Evolutionary conservation across 2,329 filamentous ascomycete genomes (phyloP), one percentile per base, ranked within the genome.

Genomic region (Trichoderma sp.): DNA sequence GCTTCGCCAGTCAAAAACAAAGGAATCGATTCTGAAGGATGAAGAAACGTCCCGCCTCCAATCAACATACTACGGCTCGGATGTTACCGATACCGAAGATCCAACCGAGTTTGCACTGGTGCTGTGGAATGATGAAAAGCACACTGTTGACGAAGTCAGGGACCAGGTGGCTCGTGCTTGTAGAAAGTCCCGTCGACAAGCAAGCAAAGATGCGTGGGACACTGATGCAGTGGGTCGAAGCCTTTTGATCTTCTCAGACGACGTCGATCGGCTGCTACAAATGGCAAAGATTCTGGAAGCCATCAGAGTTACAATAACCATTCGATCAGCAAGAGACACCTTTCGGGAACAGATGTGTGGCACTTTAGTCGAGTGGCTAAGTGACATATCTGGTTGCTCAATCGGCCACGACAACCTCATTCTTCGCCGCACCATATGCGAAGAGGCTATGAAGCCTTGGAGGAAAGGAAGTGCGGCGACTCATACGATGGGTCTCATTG

Each of bases 341-440:
- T 99, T 98, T 81, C 88, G 96, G 70, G 96, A 99, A 78, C 92
- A 98, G 78, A 99, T 99, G 96, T 97, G 94, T 75, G 94, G 92
- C n/a, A 93, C 94, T 19, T 95, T 99, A 71, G 91, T 99, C 66
- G 94, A 97, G 75, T 99, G 96, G 96, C 86, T 99, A 24, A 87
- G 90, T 64, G 96, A 99, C 79, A 96, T 99, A 75, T 88, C 94
- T 8, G 94, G 94, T 35, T 97, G 94, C 79, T 91, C 89, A 65
- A 92, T 97, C 58, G 93, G 93, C 1, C 84, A 88, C 37, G 93
- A 99, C 76, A 88, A 89, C 71, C 85, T 92, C 70, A 89, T 98
- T 21, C 83, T 99, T 55, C 88, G 94, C 47, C 90, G 89, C 63
- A 89, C 91, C 7, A 88, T 99, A 49, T 99, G 96, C 76, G 93